These are phyloP conservation scores for Diutina scorzettiae DNA, from an alignment of 1,139 yeast genomes.

Conservation along the genomic window DNA sequence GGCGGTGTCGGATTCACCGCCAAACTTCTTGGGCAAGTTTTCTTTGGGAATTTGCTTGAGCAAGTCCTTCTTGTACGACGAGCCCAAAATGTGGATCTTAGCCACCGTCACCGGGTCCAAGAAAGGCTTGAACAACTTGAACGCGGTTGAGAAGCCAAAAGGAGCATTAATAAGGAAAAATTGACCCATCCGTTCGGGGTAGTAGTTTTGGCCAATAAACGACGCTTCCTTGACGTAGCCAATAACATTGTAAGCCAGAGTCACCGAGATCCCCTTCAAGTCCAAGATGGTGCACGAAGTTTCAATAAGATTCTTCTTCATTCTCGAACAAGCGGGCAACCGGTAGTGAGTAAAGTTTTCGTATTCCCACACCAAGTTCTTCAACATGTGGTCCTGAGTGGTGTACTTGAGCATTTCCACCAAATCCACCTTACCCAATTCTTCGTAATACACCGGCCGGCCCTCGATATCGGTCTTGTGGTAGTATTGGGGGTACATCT, in stretches of 20 bases:
- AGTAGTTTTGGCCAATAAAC: conserved; percentile 87
- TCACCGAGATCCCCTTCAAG: conserved; percentile 82
- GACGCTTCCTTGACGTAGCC: conserved; percentile 89
- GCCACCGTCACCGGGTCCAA: conserved; percentile 97
- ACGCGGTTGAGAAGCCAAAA: conserved; percentile 92
- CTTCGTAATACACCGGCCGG: conserved; percentile 90
- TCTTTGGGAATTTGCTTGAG: conserved; percentile 88
- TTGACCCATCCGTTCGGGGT: conserved; percentile 99
- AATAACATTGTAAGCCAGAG: conserved; percentile 75
- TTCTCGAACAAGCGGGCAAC: conserved; percentile 90
- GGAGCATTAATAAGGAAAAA: conserved; percentile 95
- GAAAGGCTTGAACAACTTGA: conserved; percentile 81
- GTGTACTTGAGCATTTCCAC: conserved; percentile 89
- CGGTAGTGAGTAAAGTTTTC: conserved; percentile 78
- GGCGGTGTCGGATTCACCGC: conserved; percentile 61
- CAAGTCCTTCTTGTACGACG: conserved; percentile 67
- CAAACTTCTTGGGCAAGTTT: conserved; percentile 83
- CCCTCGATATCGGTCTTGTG: conserved; percentile 97
- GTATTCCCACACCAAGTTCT: conserved; percentile 94
- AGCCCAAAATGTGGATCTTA: conserved; percentile 81
- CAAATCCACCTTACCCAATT: conserved; percentile 82
- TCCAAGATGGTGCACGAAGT: conserved; percentile 95
- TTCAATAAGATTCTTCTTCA: conserved; percentile 67
- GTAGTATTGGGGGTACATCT: conserved; percentile 89
- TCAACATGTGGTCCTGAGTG: conserved; percentile 90